These are phyloP conservation scores for Tephrocybe sp. DNA, from an alignment of 768 basidiomycete species.

Conservation along the genomic window DNA sequence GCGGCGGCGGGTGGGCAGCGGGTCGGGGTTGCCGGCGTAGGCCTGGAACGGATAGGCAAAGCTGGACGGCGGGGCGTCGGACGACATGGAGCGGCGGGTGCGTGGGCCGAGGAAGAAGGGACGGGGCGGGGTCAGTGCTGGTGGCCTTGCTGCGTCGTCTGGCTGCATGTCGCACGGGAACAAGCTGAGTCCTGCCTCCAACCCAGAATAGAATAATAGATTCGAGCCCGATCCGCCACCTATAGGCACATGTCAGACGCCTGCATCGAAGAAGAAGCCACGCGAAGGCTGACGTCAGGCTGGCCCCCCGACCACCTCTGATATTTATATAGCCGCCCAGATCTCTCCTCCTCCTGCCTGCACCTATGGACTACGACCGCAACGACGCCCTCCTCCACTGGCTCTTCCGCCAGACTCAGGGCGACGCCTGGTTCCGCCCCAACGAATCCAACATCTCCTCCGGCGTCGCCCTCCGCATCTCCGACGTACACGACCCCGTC, in stretches of 20 bases:
- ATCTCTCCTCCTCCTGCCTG: not conserved
- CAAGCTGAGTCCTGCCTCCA: too few relatives aligned
- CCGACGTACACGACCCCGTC: constrained; percentile 29
- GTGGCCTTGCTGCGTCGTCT: not conserved
- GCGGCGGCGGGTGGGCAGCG: constrained; percentile 36
- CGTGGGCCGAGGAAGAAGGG: constrained; percentile 29
- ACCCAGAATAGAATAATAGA: too few relatives aligned
- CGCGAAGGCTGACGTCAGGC: not conserved
- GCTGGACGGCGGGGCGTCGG: not conserved
- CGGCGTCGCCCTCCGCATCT: constrained; percentile 63
- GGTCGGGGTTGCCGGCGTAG: constrained; percentile 67
- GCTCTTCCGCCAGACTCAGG: constrained; percentile 77
- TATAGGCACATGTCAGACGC: not conserved
- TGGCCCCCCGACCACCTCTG: not conserved
- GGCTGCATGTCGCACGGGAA: too few relatives aligned
- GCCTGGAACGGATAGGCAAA: constrained; percentile 54
- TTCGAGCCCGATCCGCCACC: too few relatives aligned
- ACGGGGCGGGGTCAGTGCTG: constrained; percentile 20
- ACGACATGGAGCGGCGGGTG: constrained; percentile 29
- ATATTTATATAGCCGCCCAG: not conserved
- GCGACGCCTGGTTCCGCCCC: constrained; percentile 83
- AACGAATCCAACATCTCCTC: constrained; percentile 72
- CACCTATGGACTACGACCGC: constrained; percentile 69
- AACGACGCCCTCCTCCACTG: constrained; percentile 81
- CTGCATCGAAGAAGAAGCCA: not conserved